Conservation (phyloP, 2,329 filamentous ascomycete species). For the Ophiostoma sp. region DNA sequence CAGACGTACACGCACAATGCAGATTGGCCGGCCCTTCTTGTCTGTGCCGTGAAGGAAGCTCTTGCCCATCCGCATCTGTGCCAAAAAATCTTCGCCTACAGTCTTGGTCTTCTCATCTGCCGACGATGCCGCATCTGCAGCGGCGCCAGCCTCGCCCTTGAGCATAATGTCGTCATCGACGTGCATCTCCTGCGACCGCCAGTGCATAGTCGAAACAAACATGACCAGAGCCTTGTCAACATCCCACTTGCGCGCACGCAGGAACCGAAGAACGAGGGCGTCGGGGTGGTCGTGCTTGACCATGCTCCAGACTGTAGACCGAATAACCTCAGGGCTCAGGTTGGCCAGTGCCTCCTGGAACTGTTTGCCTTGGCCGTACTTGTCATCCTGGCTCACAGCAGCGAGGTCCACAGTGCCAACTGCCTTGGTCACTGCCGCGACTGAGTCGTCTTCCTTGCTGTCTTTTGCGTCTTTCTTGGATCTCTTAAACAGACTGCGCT, state of each 20-base stretch:
- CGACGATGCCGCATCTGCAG: conserved; percentile 52
- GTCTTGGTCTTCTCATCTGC: conserved; percentile 58
- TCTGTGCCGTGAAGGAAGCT: conserved; percentile 86
- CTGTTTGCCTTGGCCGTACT: conserved; percentile 83
- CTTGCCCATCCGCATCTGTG: conserved; percentile 83
- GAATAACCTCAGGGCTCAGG: conserved; percentile 70
- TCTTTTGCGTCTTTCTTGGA: conserved; percentile 37
- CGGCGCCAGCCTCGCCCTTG: conserved; percentile 65
- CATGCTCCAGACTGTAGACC: conserved; percentile 84
- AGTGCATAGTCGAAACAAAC: conserved; percentile 90
- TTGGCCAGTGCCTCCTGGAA: conserved; percentile 77
- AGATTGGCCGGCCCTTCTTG: conserved; percentile 78
- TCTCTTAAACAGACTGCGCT: conserved; percentile 62
- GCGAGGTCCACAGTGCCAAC: conserved; percentile 15
- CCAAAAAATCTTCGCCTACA: conserved; percentile 68
- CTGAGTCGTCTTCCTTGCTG: conserved; percentile 10
- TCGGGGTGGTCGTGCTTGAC: conserved; percentile 94
- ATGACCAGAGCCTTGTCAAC: conserved; percentile 88
- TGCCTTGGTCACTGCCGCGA: conserved; percentile 17
- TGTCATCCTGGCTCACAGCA: conserved; percentile 63
- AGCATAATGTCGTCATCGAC: conserved; percentile 85
- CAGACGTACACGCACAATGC: conserved; percentile 74
- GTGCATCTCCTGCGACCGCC: conserved; percentile 76
- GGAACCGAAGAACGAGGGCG: conserved; percentile 71
- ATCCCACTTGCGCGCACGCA: conserved; percentile 93